phyloP scores from a whole-genome alignment of 257 asterid genomes.

The Ocimum tenuiflorum region DNA sequence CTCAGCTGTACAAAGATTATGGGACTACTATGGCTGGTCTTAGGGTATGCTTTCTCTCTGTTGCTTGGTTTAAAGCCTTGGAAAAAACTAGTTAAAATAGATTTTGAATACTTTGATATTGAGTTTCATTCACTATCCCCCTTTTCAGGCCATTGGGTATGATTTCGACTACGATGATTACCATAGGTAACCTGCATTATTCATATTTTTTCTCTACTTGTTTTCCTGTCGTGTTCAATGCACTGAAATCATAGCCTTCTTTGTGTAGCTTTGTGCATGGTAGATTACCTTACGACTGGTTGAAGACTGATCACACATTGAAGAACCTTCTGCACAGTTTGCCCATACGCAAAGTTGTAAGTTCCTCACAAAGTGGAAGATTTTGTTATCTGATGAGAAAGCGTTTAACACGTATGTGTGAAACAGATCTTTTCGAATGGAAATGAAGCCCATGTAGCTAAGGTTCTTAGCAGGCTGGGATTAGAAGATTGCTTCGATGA shows the following conservation, averaged over 20 bases:
- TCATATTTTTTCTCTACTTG: not conserved
- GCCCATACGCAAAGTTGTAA: conserved; percentile 74
- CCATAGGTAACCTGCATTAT: conserved; percentile 47
- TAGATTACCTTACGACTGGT: conserved; percentile 70
- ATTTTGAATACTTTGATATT: not conserved
- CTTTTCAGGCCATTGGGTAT: conserved; percentile 60
- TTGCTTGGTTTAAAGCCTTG: not conserved
- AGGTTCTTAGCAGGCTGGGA: conserved; percentile 64
- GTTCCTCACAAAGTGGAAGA: conserved; percentile 16
- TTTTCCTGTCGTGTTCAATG: not conserved
- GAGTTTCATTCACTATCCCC: not conserved
- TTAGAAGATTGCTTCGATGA: conserved; percentile 78
- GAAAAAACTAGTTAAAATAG: not conserved
- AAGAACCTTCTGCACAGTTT: conserved; percentile 55
- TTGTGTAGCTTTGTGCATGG: conserved; percentile 71
- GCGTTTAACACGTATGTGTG: not conserved
- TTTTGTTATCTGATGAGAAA: not conserved
- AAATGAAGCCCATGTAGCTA: conserved; percentile 82
- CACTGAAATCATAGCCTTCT: not conserved
- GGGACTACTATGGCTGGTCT: conserved; percentile 99
- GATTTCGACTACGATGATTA: conserved; percentile 81
- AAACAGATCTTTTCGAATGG: conserved; percentile 85
- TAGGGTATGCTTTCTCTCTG: conserved; percentile 34
- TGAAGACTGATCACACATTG: conserved; percentile 58
- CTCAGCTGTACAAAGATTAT: conserved; percentile 65